These are phyloP conservation scores for Warburgia ugandensis DNA, from an alignment of 164 flowering plant genomes.

Conservation along the genomic window DNA sequence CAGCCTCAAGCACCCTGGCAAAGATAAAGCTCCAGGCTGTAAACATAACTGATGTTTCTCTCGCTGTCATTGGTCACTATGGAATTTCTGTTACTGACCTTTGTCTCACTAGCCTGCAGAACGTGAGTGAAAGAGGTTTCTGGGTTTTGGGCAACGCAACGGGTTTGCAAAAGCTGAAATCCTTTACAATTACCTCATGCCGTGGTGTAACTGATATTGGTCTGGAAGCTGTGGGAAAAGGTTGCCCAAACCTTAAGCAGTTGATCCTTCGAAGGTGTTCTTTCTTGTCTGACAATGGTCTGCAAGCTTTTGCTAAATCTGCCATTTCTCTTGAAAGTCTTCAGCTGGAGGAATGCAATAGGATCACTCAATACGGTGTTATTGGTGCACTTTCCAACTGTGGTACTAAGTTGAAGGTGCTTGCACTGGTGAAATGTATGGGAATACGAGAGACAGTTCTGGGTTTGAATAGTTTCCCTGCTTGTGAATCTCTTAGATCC, in stretches of 20 bases:
- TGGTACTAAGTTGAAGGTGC: conserved; percentile 44
- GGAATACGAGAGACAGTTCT: conserved; percentile 41
- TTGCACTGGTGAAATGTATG: conserved; percentile 51
- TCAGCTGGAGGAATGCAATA: conserved; percentile 69
- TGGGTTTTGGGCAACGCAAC: conserved; percentile 74
- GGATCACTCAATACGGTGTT: conserved; percentile 56
- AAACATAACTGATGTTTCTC: conserved; percentile 63
- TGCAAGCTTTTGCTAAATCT: conserved; percentile 44
- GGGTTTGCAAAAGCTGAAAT: conserved; percentile 55
- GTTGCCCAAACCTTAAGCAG: conserved; percentile 61
- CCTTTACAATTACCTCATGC: conserved; percentile 49
- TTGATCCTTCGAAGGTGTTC: conserved; percentile 45
- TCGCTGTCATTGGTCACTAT: conserved; percentile 83
- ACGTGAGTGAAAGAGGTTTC: conserved; percentile 66
- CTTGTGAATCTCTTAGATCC: conserved; percentile 46
- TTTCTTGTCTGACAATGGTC: conserved; percentile 52
- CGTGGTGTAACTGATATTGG: conserved; percentile 55
- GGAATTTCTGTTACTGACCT: conserved; percentile 62
- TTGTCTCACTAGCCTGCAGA: conserved; percentile 39
- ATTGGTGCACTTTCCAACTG: conserved; percentile 39
- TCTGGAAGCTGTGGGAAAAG: conserved; percentile 60
- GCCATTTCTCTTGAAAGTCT: conserved; percentile 56
- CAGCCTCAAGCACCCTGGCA: conserved; percentile 38
- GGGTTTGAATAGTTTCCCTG: conserved; percentile 21
- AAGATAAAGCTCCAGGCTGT: conserved; percentile 70